Evolutionary conservation across 2,329 filamentous ascomycete species (phyloP), one percentile per base, ranked within the genome.

Genomic region (Microsporum canis): DNA sequence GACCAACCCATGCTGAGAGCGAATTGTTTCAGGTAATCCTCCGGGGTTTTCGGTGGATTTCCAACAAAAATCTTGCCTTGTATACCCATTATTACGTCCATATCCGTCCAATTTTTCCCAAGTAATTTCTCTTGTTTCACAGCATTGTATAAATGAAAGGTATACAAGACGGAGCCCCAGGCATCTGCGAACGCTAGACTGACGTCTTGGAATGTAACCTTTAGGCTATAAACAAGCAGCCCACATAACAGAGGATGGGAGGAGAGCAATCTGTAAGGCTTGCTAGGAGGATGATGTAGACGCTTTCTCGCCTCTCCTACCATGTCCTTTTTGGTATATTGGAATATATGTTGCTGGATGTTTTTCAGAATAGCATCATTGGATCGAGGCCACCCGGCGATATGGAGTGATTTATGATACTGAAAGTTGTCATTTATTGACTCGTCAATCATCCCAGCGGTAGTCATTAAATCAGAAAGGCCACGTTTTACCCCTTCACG

Each of bases 61-160:
- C 75, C 76, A 1, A 74, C 68, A 57, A 74, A 79, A 61, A 80
- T 71, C 0, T 70, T 63, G 0, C 63, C 29, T 7, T 78, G 68
- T 0, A 72, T n/a, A 0, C 31, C 27, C 0, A 69, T 59, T 0
- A 71, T 43, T 3, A 75, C 6, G 0, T 77, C 72, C 72, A 80
- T 76, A 63, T 80, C 77, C 0, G 59, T 56, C 77, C 78, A 79
- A 2, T 12, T 4, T 1, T 27, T 59, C 0, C 58, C 2, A 0
- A 75, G 29, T 1, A 73, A 58, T 1, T 67, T 67, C 58, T 76
- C 71, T 10, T 68, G 59, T 1, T 57, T 49, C 1, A 75, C 58
- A 0, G 77, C 76, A 57, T 77, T 75, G 67, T 79, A 79, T 0
- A 80, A 64, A 55, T 81, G 78, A 0, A 63, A 64, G 0, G 70